Evolutionary conservation across 148 eudicot species (phyloP).

Genomic region (Rhododendron simsii): DNA sequence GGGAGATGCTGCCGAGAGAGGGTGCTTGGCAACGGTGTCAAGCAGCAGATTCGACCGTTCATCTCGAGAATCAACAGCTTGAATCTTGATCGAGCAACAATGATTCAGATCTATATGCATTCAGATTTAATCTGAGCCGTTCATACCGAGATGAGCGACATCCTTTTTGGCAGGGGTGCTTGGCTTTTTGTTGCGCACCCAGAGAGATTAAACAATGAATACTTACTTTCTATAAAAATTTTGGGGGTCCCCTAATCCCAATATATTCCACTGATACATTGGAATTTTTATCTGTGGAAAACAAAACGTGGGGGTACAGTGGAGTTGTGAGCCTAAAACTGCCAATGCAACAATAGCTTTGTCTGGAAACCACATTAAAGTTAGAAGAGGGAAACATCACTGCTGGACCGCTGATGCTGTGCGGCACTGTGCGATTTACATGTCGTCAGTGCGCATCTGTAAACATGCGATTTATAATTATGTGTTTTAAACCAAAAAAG

Average conservation of each 20-base stretch:
- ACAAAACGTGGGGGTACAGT: conserved; percentile 2
- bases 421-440: too few relatives aligned
- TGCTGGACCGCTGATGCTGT: not conserved
- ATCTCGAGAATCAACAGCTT: too few relatives aligned
- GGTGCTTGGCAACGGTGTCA: too few relatives aligned
- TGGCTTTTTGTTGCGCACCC: not conserved
- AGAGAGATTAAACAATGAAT: not conserved
- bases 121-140: too few relatives aligned
- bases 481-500: not conserved
- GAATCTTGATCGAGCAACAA: too few relatives aligned
- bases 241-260: not conserved
- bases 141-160: too few relatives aligned
- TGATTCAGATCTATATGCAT: too few relatives aligned
- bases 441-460: not conserved
- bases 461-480: not conserved
- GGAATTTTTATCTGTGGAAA: not conserved
- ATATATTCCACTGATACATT: not conserved
- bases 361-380: not conserved
- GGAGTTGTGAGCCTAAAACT: not conserved
- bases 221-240: too few relatives aligned
- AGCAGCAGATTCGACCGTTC: accelerated
- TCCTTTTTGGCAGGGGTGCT: too few relatives aligned
- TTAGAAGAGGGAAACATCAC: not conserved
- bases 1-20: too few relatives aligned
- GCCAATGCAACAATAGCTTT: not conserved